Evolutionary conservation across 108 stramenopile species (phyloP), one percentile per base, ranked within the genome.

Genomic region (Conticribra guillardii): DNA sequence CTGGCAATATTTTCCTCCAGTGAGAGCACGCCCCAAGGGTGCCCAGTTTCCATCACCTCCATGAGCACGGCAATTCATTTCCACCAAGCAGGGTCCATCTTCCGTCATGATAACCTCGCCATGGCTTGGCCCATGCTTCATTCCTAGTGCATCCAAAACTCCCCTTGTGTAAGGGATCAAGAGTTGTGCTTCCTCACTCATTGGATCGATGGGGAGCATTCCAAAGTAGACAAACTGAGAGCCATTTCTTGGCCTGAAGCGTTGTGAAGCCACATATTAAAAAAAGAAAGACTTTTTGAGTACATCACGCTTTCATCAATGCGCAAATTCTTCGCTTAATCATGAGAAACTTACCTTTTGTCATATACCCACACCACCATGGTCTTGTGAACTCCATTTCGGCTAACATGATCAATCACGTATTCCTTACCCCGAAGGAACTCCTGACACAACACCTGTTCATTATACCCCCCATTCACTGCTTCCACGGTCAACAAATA

Each of bases 41-140:
- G 82, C 48, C 93, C 95, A 98, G 21, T 86, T 96, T 33, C 96
- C 97, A 71, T 97, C 93, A 50, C 96, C 97, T 9, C 97, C 97
- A 67, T 96, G 97, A 50, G 89, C 89, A 33, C 97, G 86, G 62
- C 94, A 91, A 48, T 97, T 97, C 91, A 85, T 64, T 65, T 95
- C 94, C 5, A 95, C 91, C 32, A 95, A 77, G 66, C 91, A 91
- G 21, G 91, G 91, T 17, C 83, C 90, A 55, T 76, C 80, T 26
- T 46, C 67, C 1, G 86, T 84, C 73, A 87, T 79, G 78, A 84
- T 87, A 5, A 87, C 74, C 61, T 87, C 86, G 2, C 64, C 80
- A 60, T 89, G 89, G 19, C 74, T 74, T 16, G 65, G 64, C 31
- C 77, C 77, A 23, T 79, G 77, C 18, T 67, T 84, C 73, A 92